phyloP scores from a whole-genome alignment of 2,329 filamentous ascomycete species.

The Colletotrichum cuscutae region DNA sequence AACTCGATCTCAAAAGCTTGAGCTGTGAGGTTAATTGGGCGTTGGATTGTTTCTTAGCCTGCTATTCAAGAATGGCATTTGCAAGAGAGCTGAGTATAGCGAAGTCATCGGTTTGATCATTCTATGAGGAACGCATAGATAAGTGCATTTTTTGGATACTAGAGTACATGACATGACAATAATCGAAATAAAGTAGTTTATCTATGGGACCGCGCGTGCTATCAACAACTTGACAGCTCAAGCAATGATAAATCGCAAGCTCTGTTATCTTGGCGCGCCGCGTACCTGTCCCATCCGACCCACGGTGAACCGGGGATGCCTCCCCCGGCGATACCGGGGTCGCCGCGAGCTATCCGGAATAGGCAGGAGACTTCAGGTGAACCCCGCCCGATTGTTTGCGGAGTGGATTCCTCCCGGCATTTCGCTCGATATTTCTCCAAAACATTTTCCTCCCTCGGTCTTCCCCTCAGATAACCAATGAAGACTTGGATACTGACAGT shows the following conservation, averaged over 20 bases:
- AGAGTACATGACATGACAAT: background rate
- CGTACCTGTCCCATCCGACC: background rate
- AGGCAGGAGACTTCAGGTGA: slow-evolving; percentile 3
- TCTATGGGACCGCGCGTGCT: background rate
- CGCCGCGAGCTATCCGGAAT: slow-evolving; percentile 4
- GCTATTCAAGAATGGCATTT: background rate
- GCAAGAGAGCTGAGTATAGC: too few species aligned
- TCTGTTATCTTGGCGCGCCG: background rate
- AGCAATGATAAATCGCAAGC: background rate
- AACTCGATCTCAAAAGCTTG: background rate
- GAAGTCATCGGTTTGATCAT: background rate
- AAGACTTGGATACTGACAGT: background rate
- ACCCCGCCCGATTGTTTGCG: slow-evolving; percentile 1
- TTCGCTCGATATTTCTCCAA: slow-evolving; percentile 12
- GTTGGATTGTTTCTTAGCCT: background rate
- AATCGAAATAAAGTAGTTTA: background rate
- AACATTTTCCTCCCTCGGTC: background rate
- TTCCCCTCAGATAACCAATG: background rate
- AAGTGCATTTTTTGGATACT: background rate
- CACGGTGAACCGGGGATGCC: background rate
- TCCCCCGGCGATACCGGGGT: background rate
- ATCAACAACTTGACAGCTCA: background rate
- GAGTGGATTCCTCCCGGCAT: slow-evolving; percentile 9
- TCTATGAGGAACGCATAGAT: background rate
- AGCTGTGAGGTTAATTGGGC: background rate